Evolutionary conservation across 305 asterid genomes (phyloP), one percentile per base, ranked within the genome.

Genomic region (Withania somnifera): DNA sequence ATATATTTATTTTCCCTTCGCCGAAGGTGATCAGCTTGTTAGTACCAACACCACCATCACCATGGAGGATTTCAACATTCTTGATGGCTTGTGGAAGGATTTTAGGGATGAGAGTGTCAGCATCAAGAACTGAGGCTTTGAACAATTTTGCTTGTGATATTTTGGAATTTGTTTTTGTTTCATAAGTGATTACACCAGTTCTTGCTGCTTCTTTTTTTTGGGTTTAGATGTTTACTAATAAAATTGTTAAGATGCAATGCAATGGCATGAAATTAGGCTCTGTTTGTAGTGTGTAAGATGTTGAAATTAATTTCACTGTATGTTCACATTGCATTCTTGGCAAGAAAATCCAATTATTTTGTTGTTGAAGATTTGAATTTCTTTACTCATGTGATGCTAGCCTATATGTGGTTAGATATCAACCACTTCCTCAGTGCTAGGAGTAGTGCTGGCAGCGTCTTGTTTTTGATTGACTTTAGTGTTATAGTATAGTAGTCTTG

Each of bases 91-190:
- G 79, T 13, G 94, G 92, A 30, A 87, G 17, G 40, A 87, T 42
- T 82, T 92, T 86, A 4, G 90, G 97, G 28, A 92, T 40, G 11
- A 91, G 83, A 84, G 85, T 86, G 85, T 88, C 84, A 0, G 81
- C 83, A 34, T 89, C 93, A 8, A 85, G 73, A 52, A 89, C 58
- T 75, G 82, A 81, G 7, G 92, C 60, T 60, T 91, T 90, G 79
- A 83, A 91, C 84, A 91, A 64, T 64, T 64, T 32, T 64, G 73
- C 26, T 64, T 24, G 73, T 64, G 73, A 47, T 7, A 64, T 32
- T 30, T 45, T 30, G 24, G 73, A 64, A 64, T 15, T 15, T 1
- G 73, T 32, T 0, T 7, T 15, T 17, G 73, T 64, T 64, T 64
- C 73, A 64, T 19, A 64, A 64, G 26, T 32, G 14, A 63, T 63